Conservation (phyloP, 23 red algal species). For the Gracilaria caudata region DNA sequence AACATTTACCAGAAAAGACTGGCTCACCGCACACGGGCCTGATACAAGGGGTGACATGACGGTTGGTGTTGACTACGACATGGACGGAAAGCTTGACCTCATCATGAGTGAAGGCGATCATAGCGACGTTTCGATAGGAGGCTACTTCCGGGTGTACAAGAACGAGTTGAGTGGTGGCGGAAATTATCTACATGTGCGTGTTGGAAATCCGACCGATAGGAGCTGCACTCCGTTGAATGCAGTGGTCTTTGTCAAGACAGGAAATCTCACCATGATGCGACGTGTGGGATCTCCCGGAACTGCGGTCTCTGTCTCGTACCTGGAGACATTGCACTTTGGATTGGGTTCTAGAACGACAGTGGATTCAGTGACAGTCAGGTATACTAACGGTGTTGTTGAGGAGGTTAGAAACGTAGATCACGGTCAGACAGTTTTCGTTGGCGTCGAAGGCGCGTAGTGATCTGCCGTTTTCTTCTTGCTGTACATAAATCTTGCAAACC, state of each 20-base stretch:
- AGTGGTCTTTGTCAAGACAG: slow-evolving; percentile 10
- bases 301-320: slow-evolving; percentile 17
- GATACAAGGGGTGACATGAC: slow-evolving; percentile 38
- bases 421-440: too few species aligned
- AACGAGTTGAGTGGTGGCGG: slow-evolving; percentile 2
- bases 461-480: too few species aligned
- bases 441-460: too few species aligned
- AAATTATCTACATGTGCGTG: slow-evolving; percentile 42
- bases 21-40: background rate
- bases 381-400: too few species aligned
- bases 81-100: slow-evolving; percentile 54
- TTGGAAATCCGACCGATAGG: slow-evolving; percentile 47
- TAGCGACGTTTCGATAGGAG: background rate
- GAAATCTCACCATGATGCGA: slow-evolving; percentile 7
- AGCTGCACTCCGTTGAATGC: too few species aligned
- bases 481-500: too few species aligned
- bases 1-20: slow-evolving; percentile 6
- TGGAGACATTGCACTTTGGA: slow-evolving; percentile 71
- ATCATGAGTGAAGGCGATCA: slow-evolving; percentile 28
- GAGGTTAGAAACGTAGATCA: too few species aligned
- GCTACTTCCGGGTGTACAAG: slow-evolving; percentile 11
- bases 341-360: slow-evolving; percentile 2
- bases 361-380: background rate
- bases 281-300: slow-evolving; percentile 58
- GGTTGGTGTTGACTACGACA: slow-evolving; percentile 53